Base-by-base conservation (phyloP, 345 rosid species). In the Citrus trifoliata region DNA sequence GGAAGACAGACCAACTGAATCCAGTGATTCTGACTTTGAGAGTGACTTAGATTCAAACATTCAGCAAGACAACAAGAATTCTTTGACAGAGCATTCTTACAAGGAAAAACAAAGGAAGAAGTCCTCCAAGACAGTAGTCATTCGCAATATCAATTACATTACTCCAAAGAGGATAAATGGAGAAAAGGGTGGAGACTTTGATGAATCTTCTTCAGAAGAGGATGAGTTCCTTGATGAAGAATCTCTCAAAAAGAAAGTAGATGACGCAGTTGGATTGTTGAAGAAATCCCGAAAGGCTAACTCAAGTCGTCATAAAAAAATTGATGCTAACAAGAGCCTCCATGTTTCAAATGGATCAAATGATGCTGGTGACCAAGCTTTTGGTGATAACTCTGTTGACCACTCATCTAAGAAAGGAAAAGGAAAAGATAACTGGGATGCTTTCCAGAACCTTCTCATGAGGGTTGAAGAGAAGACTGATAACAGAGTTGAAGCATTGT, bases 111-210 rank as follows among this genome's bases (percentile, higher is more conserved):
- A 85, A 74, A 85, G 82, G 86, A 91, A 88, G 86, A 89, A 87
- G 76, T 83, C 86, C 33, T 91, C 97, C 21, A 88, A 87, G 73
- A 94, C 91, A 6, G 95, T 92, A 2, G 92, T 94, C 67, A 94
- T 94, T 78, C 92, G 93, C 10, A 94, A 94, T 71, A 94, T 94
- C 48, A 92, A 94, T 84, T 94, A 92, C 88, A 92, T 92, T 77
- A 88, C 98, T 0, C 93, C 98, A 2, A 88, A 90, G 82, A 90
- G 87, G 85, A 89, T 90, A 82, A 90, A 85, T 33, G 88, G 76
- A 78, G 95, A 89, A 67, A 83, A 69, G 24, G 78, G 37, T 76
- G 84, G 77, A 55, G 79, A 10, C 60, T 81, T 86, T 37, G 81
- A 80, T 63, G 91, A 80, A 73, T 80, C 87, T 75, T 82, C 82